Base-by-base conservation (phyloP, 352 stramenopile species). In the Phytophthora vignae region DNA sequence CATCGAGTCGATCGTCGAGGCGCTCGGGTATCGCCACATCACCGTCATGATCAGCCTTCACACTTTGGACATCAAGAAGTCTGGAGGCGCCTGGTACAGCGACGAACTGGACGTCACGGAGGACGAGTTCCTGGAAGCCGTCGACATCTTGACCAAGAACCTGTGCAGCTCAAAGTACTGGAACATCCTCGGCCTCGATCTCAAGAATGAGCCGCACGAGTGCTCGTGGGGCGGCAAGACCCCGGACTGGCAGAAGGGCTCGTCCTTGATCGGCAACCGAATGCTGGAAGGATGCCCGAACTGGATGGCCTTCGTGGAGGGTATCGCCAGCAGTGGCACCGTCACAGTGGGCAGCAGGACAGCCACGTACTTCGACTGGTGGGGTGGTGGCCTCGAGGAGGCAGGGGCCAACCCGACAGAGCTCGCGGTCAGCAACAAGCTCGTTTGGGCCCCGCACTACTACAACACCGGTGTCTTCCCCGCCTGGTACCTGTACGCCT, bases 361-460 rank as follows among this genome's bases (percentile, higher is more conserved):
- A 6, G 65, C 73, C 2, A 64, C 56, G 10, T 89, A 88, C 71
- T 91, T 74, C 57, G 82, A 91, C 55, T 91, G 84, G 84, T 91
- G 82, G 82, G 84, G 84, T 15, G 82, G 69, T 27, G 84, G 84
- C 25, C 73, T 91, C 0, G 57, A 81, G 59, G 61, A 74, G 0
- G 82, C 79, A 4, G 75, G 67, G 0, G 59, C 15, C 0, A 73
- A 78, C 2, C 78, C 84, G 7, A 65, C 86, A 1, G 73, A 81
- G 11, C 65, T 87, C n/a, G 60, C 10, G 5, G 63, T 52, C 15
- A 40, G 67, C 0, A 68, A 90, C 72, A 91, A 91, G 61, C 42
- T 91, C 9, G 84, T 91, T 50, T 91, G 83, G 66, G 81, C 84
- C 3, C 84, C 84, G 19, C 84, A 91, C 60, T 91, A 91, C 68